phyloP scores from a whole-genome alignment of 495 filamentous ascomycete genomes.

The Talaromyces borbonicus region DNA sequence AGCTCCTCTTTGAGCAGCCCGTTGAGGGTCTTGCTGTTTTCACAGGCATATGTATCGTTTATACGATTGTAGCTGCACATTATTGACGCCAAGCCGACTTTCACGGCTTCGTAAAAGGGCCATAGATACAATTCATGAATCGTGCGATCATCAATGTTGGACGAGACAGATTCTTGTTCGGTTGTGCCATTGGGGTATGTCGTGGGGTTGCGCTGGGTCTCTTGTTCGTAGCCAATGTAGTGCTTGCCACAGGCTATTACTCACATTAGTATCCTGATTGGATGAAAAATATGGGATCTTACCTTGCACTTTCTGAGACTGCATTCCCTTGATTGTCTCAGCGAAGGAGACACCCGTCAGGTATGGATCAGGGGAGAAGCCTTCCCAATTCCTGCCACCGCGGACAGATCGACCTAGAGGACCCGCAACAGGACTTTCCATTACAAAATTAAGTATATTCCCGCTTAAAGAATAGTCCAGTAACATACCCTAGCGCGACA shows the following conservation, averaged over 20 bases:
- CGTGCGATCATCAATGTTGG: constrained; percentile 87
- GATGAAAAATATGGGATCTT: not conserved
- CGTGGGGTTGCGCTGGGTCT: constrained; percentile 62
- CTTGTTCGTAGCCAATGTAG: constrained; percentile 62
- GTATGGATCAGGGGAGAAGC: constrained; percentile 60
- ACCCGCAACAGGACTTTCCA: constrained; percentile 47
- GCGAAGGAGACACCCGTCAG: constrained; percentile 60
- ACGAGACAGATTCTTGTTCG: constrained; percentile 44
- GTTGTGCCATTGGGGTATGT: constrained; percentile 33
- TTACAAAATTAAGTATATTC: not conserved
- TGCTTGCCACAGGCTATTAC: constrained; percentile 79
- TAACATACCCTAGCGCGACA: constrained; percentile 37
- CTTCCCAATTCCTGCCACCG: constrained; percentile 80
- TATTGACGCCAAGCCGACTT: constrained; percentile 66
- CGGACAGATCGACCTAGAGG: constrained; percentile 60
- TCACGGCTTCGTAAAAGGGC: constrained; percentile 70
- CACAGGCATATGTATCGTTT: constrained; percentile 62
- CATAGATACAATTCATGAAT: constrained; percentile 94
- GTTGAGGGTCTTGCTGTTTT: constrained; percentile 67
- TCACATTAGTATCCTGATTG: constrained; percentile 21
- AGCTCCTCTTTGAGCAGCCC: constrained; percentile 85
- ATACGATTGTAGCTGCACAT: constrained; percentile 94
- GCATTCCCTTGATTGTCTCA: constrained; percentile 49
- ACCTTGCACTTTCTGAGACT: constrained; percentile 12
- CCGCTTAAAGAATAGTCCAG: not conserved